A percentile compares a stretch with the other conserved stretches of the same genome.
These are phyloP conservation scores for Aethionema arabicum DNA, from an alignment of 345 rosid species.

Conservation along the genomic window DNA sequence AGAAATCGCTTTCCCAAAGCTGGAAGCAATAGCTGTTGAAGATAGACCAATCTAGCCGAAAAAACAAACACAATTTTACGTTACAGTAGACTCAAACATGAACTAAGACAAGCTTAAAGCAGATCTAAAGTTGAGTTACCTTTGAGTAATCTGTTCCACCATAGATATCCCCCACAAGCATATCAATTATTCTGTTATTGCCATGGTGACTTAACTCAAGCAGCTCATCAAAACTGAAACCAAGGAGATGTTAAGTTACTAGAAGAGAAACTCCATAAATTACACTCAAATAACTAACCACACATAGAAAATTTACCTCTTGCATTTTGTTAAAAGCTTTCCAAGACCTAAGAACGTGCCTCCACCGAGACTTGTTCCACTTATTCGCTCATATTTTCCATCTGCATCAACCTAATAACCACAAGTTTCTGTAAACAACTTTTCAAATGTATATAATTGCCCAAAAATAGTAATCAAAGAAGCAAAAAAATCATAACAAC, in stretches of 20 bases:
- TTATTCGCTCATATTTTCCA: conserved; percentile 74
- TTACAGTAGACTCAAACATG: conserved; percentile 1
- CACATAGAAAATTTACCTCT: conserved; percentile 45
- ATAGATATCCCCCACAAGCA: conserved; percentile 94
- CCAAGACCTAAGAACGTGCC: conserved; percentile 91
- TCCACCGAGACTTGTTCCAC: conserved; percentile 91
- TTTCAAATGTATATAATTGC: neutral
- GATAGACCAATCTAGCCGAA: conserved; percentile 66
- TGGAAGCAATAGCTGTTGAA: conserved; percentile 76
- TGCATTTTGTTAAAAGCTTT: conserved; percentile 76
- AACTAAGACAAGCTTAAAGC: neutral
- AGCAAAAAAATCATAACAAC: conserved; percentile 36
- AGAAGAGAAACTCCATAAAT: conserved; percentile 7
- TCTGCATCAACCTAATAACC: conserved; percentile 74
- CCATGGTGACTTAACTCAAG: conserved; percentile 73
- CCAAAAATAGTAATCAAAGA: conserved; percentile 5
- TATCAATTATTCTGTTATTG: conserved; percentile 78
- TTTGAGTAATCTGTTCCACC: conserved; percentile 75
- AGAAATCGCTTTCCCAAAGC: conserved; percentile 83
- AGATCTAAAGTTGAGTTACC: conserved; percentile 37
- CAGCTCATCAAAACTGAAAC: conserved; percentile 70
- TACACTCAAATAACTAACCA: conserved; percentile 1
- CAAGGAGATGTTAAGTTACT: conserved; percentile 22
- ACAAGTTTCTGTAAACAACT: conserved; percentile 16
- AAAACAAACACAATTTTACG: neutral